Percentiles rank a stretch among this genome's conserved stretches.
phyloP scores from a whole-genome alignment of 306 rosid species.

The Parietaria judaica region DNA sequence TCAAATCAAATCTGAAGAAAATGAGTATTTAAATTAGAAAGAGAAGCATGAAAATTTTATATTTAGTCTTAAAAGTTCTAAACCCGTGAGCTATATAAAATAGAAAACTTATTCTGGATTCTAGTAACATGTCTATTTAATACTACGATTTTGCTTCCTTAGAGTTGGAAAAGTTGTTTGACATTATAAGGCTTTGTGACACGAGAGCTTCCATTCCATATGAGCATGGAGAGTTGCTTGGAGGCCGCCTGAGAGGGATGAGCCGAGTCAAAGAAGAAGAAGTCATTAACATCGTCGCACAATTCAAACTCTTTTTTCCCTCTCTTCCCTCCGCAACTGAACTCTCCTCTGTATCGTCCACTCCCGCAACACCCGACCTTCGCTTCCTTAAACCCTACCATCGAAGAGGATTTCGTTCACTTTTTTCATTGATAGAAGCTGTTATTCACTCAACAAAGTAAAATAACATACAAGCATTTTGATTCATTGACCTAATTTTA shows the following conservation, averaged over 20 bases:
- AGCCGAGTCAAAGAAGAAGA: slow-evolving; percentile 39
- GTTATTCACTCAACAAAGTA: too few species aligned
- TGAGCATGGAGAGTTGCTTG: slow-evolving; percentile 23
- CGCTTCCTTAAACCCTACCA: slow-evolving; percentile 41
- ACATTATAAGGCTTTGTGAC: slow-evolving; percentile 30
- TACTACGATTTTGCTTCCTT: background rate
- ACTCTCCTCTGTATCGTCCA: slow-evolving; percentile 41
- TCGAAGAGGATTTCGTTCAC: too few species aligned
- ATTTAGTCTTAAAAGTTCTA: too few species aligned
- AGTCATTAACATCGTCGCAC: slow-evolving; percentile 28
- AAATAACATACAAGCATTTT: too few species aligned
- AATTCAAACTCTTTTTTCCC: slow-evolving; percentile 25
- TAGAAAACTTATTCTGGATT: too few species aligned
- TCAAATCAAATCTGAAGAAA: too few species aligned
- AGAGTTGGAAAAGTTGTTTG: slow-evolving; percentile 24
- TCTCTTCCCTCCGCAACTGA: slow-evolving; percentile 56
- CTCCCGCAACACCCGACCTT: slow-evolving; percentile 51
- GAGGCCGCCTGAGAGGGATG: slow-evolving; percentile 37
- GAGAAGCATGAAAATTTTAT: too few species aligned
- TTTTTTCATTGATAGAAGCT: too few species aligned
- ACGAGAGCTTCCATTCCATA: slow-evolving; percentile 28
- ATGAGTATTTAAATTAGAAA: too few species aligned
- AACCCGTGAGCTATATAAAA: too few species aligned
- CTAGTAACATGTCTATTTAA: too few species aligned
- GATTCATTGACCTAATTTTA: too few species aligned